These are phyloP conservation scores for Curvularia hawaiiensis DNA, from an alignment of 2,329 filamentous ascomycete species.

Conservation along the genomic window DNA sequence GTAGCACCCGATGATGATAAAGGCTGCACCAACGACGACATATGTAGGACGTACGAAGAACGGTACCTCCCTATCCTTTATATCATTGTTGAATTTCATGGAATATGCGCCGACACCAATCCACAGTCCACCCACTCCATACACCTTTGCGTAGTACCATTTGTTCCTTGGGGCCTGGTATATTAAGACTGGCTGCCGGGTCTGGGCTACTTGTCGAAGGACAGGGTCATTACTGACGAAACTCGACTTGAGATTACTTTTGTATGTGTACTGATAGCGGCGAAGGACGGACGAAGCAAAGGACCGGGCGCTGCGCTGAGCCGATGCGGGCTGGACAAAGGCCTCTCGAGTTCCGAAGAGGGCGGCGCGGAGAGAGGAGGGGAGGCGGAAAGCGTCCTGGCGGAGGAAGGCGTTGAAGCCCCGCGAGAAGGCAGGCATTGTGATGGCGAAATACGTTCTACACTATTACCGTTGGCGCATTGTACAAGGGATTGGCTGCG, in stretches of 20 bases:
- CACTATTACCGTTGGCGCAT: constrained; percentile 1
- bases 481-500: background rate
- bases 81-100: constrained; percentile 40
- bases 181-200: constrained; percentile 39
- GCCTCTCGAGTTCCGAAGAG: constrained; percentile 36
- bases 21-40: constrained; percentile 35
- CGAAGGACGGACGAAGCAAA: constrained; percentile 34
- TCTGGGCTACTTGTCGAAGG: constrained; percentile 39
- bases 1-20: constrained; percentile 39
- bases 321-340: constrained; percentile 21
- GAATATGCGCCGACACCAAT: constrained; percentile 37
- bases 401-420: constrained; percentile 36
- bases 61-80: constrained; percentile 36
- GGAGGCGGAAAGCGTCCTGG: constrained; percentile 37
- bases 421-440: constrained; percentile 41
- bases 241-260: constrained; percentile 13
- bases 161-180: constrained; percentile 38
- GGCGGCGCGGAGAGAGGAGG: constrained; percentile 40
- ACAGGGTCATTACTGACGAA: constrained; percentile 40
- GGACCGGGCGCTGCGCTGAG: constrained; percentile 22
- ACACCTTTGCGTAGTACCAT: constrained; percentile 38
- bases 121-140: constrained; percentile 32
- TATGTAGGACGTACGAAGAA: constrained; percentile 44
- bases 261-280: constrained; percentile 29
- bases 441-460: background rate